Conservation (phyloP, 371 early-diverging fungal genomes). For the Apophysomyces variabilis region DNA sequence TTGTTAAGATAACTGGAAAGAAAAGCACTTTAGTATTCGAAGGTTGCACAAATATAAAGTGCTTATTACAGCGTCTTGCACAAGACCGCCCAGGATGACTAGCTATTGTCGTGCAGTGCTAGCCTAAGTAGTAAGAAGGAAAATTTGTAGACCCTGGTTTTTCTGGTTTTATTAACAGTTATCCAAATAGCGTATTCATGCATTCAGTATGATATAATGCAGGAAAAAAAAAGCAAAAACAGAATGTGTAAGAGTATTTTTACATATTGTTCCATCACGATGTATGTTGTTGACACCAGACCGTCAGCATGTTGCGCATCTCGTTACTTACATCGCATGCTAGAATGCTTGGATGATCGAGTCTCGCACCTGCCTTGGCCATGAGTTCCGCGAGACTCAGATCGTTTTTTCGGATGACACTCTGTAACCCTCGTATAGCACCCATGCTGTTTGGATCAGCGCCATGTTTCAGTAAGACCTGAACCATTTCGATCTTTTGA, state of each 20-base stretch:
- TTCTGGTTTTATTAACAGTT: too few species aligned
- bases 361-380: conserved; percentile 14
- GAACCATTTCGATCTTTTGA: conserved; percentile 3
- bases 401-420: conserved; percentile 10
- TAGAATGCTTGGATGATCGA: conserved; percentile 12
- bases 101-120: too few species aligned
- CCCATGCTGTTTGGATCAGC: conserved; percentile 33
- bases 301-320: not conserved
- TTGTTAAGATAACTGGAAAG: not conserved
- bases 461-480: conserved; percentile 22
- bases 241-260: too few species aligned
- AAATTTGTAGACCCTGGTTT: too few species aligned
- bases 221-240: too few species aligned
- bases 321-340: not conserved
- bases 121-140: too few species aligned
- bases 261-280: not conserved
- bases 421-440: conserved; percentile 24
- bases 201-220: too few species aligned
- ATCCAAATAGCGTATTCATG: too few species aligned
- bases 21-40: not conserved
- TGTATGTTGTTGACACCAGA: not conserved
- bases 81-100: too few species aligned
- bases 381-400: not conserved
- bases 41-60: not conserved
- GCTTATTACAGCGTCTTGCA: not conserved